Evolutionary conservation across 176 grass and related monocot genomes (phyloP), one percentile per base, ranked within the genome.

Genomic region (Lolium multiflorum): DNA sequence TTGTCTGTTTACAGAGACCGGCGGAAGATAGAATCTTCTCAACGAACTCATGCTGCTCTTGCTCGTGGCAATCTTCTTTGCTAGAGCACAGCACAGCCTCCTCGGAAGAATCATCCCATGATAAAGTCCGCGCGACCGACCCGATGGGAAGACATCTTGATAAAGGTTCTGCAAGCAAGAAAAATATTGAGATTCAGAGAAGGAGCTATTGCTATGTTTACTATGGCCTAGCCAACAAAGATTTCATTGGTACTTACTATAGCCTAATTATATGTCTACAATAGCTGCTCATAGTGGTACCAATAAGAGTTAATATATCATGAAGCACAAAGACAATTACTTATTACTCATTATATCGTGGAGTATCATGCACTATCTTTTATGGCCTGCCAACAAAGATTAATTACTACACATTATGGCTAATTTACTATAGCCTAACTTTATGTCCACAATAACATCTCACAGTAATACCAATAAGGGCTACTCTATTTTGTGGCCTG

Each of bases 101-200:
- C 71, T 78, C 83, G 13, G 75, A 90, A 68, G 88, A 80, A 65
- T 93, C 92, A 51, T 93, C 89, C 90, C 94, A 99, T 25, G 97
- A 96, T 76, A 99, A 87, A 37, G 94, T 86, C 39, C 97, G 91
- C 1, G 97, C 88, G 0, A 99, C 84, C 11, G 94, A 99, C 46
- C 93, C 92, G 17, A 99, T 91, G 13, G 92, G 87, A 82, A 95
- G 87, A 87, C 92, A 91, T 81, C 94, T 90, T 13, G 89, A 94
- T 54, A 91, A 76, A 87, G 87, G 89, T 77, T 88, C 88, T 90
- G 81, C 86, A 79, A 87, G 72, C 61, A 89, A 82, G 64, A 84
- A 57, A 79, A 39, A 62, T 74, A 44, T 16, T 51, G 22, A 24
- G 21, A 28, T 61, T 75, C 71, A 69, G 28, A 85, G 9, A 35